Base-by-base conservation (phyloP, 1,284 basidiomycete species). In the Fomes fomentarius region DNA sequence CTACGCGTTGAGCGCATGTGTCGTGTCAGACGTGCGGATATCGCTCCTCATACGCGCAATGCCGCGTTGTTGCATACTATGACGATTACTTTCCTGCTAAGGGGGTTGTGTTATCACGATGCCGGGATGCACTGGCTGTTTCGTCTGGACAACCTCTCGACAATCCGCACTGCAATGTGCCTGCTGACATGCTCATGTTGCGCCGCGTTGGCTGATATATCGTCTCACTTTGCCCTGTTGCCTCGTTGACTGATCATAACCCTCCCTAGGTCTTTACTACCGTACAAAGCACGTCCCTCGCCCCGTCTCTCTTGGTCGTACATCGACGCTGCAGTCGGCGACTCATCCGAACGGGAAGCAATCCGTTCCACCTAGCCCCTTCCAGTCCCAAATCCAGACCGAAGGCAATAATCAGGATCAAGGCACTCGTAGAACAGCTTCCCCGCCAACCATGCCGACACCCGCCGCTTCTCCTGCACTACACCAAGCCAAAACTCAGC, bases 221-320 rank as follows among this genome's bases (percentile, higher is more conserved):
- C 41, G 50, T 54, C 55, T 45, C 55, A 58, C 55, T 47, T 41
- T 33, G 50, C 28, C 48, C 26, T 26, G 35, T 49, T 50, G 41
- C 53, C 48, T 40, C 59, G 48, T 56, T 63, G 54, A 60, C 58
- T 61, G 57, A 65, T 62, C 56, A 51, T 52, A 53, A 48, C 49
- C 33, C 43, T 59, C 57, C 50, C 48, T 59, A 73, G 72, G 71
- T 54, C 70, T 74, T 40, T 74, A 74, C 66, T 67, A 66, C 60
- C 72, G 72, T 65, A 65, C 71, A 48, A 70, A 69, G 61, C 68
- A 68, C 63, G 70, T 68, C 60, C 66, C 70, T 61, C 70, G 71
- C 51, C 74, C 71, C 52, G 63, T 68, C 47, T 67, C 68, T 56
- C 69, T 70, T 44, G 65, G 65, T 52, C 67, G 70, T 24, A 64